Base-by-base conservation (phyloP, 1,284 basidiomycete genomes). In the Naganishia sp. region DNA sequence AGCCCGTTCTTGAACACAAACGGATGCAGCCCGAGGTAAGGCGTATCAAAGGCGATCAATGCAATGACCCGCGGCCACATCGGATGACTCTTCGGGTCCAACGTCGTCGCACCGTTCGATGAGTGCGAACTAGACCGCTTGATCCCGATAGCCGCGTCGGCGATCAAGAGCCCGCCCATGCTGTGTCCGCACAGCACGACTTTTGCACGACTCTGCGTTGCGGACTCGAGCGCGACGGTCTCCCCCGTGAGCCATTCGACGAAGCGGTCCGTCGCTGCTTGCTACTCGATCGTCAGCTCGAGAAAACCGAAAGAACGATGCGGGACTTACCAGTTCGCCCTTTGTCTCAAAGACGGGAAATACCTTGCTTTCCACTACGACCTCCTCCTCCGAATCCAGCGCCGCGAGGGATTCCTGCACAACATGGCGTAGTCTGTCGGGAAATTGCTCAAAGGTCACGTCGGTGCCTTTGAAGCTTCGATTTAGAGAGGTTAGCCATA, bases 261-360 rank as follows among this genome's bases (percentile, higher is more conserved):
- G 76, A 95, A 93, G 6, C 85, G 85, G 50, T 88, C 84, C 0
- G 91, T 88, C 21, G 92, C 90, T 73, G 88, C 87, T 65, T 83
- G 84, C 92, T 94, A 71, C 35, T 63, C 64, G 32, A 25, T 25
- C 11, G 43, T 18, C 31, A 32, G 25, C 21, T 17, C 25, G 10
- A 39, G 57, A 23, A 47, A 46, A n/a, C 43, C 32, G 39, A 18
- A 49, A 32, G 50, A 23, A 28, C 21, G 31, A 47, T 18, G 63
- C 21, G 10, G 53, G 62, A 80, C 87, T 73, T 74, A 94, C 93
- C 76, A 95, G 80, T 69, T 91, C 87, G 53, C 93, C 92, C 73
- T 90, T 91, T 11, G 92, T 94, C 86, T 96, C 90, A 73, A 96
- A 97, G 3, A 87, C 88, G 32, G 94, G 94, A 75, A 96, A 97